phyloP scores from a whole-genome alignment of 371 early-diverging fungal genomes.

The Mucor sp. region DNA sequence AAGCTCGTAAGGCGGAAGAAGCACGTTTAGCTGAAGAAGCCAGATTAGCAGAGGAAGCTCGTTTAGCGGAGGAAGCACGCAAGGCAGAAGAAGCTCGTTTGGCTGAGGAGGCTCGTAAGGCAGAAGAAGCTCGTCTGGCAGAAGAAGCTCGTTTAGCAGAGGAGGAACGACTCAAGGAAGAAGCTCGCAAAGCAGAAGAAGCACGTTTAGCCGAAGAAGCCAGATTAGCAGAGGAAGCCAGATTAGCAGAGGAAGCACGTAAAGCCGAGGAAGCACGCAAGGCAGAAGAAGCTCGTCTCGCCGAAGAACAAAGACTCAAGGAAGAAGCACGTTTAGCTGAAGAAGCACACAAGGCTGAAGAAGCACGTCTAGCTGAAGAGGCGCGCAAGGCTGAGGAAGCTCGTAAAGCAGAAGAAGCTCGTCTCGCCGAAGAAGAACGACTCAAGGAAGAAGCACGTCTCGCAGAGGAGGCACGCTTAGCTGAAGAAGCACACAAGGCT shows the following conservation, averaged over 20 bases:
- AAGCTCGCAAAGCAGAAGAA: slow-evolving; percentile 7
- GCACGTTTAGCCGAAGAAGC: background rate
- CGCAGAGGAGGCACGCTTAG: slow-evolving; percentile 1
- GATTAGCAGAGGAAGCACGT: background rate
- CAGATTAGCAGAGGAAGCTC: too few species aligned
- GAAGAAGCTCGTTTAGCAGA: slow-evolving; percentile 12
- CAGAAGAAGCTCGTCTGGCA: slow-evolving; percentile 3
- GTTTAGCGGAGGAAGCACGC: slow-evolving; percentile 5
- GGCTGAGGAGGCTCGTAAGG: slow-evolving; percentile 2
- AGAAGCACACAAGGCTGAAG: slow-evolving; percentile 10
- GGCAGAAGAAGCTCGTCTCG: slow-evolving; percentile 1
- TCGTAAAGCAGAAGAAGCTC: slow-evolving; percentile 2
- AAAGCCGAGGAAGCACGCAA: slow-evolving; percentile 2
- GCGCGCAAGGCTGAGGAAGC: background rate
- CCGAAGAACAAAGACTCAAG: slow-evolving; percentile 8
- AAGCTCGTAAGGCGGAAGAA: background rate
- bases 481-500: slow-evolving; percentile 6
- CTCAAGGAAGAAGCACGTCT: slow-evolving; percentile 3
- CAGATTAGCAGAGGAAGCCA: background rate
- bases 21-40: background rate
- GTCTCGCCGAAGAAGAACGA: background rate
- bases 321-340: background rate
- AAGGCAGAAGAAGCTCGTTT: slow-evolving; percentile 7
- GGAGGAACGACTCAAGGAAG: slow-evolving; percentile 1
- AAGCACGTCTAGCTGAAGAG: slow-evolving; percentile 13